phyloP scores from a whole-genome alignment of 306 rosid species.

The Vigna angularis region DNA sequence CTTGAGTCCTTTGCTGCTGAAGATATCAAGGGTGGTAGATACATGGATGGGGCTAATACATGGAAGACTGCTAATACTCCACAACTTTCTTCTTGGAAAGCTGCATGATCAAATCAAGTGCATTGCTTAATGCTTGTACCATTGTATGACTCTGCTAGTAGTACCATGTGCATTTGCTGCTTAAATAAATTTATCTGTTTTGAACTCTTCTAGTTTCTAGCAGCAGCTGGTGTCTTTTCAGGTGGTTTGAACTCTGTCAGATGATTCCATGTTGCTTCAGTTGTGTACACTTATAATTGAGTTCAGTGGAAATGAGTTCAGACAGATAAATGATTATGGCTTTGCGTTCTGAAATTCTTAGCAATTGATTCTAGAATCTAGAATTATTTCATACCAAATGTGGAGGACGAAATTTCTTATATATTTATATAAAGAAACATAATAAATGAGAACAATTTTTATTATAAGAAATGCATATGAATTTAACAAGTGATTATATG shows the following conservation, averaged over 20 bases:
- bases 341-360: neutral
- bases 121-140: neutral
- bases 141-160: neutral
- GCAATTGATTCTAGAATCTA: too few relatives aligned
- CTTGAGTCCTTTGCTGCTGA: conserved; percentile 61
- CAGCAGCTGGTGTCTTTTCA: too few relatives aligned
- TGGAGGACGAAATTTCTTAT: too few relatives aligned
- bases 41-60: neutral
- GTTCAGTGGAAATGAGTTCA: neutral
- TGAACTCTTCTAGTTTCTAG: too few relatives aligned
- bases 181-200: too few relatives aligned
- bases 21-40: conserved; percentile 62
- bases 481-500: too few relatives aligned
- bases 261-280: neutral
- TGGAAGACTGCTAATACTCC: conserved; percentile 68
- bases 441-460: neutral
- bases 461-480: too few relatives aligned
- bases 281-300: neutral
- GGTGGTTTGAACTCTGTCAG: too few relatives aligned
- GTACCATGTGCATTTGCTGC: neutral
- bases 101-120: neutral
- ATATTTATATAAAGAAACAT: too few relatives aligned
- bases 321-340: neutral
- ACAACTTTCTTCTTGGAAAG: conserved; percentile 62
- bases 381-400: too few relatives aligned